Evolutionary conservation across 208 protist genomes (phyloP).

Genomic region (Leishmania braziliensis): DNA sequence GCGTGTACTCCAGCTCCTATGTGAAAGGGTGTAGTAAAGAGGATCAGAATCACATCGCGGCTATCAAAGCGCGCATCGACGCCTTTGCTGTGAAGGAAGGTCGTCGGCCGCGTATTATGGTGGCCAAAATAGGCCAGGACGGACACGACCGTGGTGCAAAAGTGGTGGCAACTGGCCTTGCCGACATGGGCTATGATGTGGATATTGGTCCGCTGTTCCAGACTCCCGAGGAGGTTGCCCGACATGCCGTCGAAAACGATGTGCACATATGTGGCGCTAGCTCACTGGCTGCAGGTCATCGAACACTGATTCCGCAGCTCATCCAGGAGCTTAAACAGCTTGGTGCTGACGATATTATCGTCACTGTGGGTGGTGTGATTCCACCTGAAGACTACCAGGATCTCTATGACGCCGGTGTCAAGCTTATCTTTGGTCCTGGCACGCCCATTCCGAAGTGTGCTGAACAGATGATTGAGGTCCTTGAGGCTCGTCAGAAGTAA

Average conservation of each 20-base stretch:
- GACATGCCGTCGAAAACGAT: conserved; percentile 93
- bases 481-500: conserved; percentile 55
- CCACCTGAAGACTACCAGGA: conserved; percentile 94
- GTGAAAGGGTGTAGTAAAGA: conserved; percentile 36
- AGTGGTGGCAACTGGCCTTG: conserved; percentile 95
- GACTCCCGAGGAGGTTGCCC: conserved; percentile 83
- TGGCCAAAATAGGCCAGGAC: conserved; percentile 97
- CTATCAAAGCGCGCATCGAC: conserved; percentile 57
- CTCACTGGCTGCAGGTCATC: conserved; percentile 78
- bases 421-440: conserved; percentile 93
- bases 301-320: conserved; percentile 92
- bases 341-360: conserved; percentile 68
- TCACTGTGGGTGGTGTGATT: conserved; percentile 88
- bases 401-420: conserved; percentile 91
- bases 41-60: conserved; percentile 40
- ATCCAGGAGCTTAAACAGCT: conserved; percentile 84
- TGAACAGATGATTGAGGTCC: conserved; percentile 43
- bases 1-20: conserved; percentile 85
- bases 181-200: conserved; percentile 96
- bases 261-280: conserved; percentile 94
- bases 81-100: conserved; percentile 81
- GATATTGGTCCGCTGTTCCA: conserved; percentile 95
- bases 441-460: conserved; percentile 67
- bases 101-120: conserved; percentile 93
- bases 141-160: conserved; percentile 96